Conservation (phyloP, 495 filamentous ascomycete genomes). For the Clavariopsis aquatica region DNA sequence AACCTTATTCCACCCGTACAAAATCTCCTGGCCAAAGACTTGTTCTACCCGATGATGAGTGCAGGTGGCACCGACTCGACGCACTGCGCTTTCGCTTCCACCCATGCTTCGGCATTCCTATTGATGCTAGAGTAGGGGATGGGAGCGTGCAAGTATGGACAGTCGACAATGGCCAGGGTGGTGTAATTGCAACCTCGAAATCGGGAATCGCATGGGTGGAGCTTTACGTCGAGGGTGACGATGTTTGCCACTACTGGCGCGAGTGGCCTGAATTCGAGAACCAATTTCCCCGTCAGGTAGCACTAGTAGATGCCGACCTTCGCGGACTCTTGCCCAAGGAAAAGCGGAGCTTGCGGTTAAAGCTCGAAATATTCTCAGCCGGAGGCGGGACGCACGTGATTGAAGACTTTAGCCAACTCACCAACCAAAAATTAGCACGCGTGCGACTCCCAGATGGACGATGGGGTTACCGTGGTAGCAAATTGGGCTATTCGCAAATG, state of each 20-base stretch:
- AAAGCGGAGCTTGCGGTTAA: constrained; percentile 69
- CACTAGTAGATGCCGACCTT: constrained; percentile 73
- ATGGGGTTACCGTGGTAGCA: constrained; percentile 71
- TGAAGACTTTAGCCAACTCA: constrained; percentile 66
- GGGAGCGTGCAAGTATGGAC: constrained; percentile 86
- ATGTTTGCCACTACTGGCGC: constrained; percentile 72
- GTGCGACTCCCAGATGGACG: constrained; percentile 76
- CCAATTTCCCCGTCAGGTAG: constrained; percentile 65
- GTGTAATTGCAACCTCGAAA: constrained; percentile 72
- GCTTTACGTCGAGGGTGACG: constrained; percentile 73
- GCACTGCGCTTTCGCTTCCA: constrained; percentile 84
- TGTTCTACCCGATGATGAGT: constrained; percentile 74
- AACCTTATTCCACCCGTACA: constrained; percentile 81
- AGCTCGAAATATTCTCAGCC: constrained; percentile 70
- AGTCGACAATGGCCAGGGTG: constrained; percentile 70
- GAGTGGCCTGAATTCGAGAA: constrained; percentile 71
- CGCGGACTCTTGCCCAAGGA: constrained; percentile 67
- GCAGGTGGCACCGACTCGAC: constrained; percentile 86
- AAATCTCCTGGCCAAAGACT: constrained; percentile 74
- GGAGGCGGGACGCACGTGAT: constrained; percentile 71
- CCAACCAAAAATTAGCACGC: constrained; percentile 63
- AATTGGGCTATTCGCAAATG: constrained; percentile 72
- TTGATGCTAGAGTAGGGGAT: constrained; percentile 67
- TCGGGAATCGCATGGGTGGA: constrained; percentile 83
- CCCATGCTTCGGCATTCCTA: constrained; percentile 83